Evolutionary conservation across 1,139 yeast species (phyloP).

Genomic region (Casaregolazyma suthepensis): DNA sequence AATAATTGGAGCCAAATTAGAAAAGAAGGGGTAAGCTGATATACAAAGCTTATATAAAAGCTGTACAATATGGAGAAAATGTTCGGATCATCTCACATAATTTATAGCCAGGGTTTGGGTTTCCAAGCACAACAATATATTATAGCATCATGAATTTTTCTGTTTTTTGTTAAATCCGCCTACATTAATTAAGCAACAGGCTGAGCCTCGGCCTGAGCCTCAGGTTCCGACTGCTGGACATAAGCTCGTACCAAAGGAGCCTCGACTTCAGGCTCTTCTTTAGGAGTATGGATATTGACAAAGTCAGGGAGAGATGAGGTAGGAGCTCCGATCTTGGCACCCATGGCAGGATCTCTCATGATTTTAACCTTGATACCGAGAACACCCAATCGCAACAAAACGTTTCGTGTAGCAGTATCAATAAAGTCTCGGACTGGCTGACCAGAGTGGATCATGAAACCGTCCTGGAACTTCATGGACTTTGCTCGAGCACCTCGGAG

Average conservation of each 20-base stretch:
- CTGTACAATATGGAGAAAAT: neutral
- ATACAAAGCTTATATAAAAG: neutral
- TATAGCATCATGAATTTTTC: constrained; percentile 7
- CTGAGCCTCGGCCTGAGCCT: constrained; percentile 16
- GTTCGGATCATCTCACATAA: neutral
- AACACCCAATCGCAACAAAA: constrained; percentile 99
- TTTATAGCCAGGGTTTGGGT: neutral
- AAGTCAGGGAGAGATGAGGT: constrained; percentile 84
- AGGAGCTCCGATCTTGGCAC: constrained; percentile 79
- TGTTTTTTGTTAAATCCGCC: constrained; percentile 3
- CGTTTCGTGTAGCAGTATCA: constrained; percentile 99
- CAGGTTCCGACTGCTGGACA: constrained; percentile 25
- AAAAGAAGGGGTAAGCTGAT: neutral
- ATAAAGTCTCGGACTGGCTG: constrained; percentile 99
- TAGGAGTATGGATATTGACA: constrained; percentile 92
- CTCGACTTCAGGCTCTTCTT: constrained; percentile 86
- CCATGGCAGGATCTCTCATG: constrained; percentile 97
- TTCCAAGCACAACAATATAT: neutral
- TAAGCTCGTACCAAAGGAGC: constrained; percentile 66
- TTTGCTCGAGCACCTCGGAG: constrained; percentile 99
- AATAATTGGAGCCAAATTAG: neutral
- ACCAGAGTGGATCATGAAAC: constrained; percentile 99
- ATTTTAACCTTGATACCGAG: constrained; percentile 99
- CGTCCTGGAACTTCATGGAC: constrained; percentile 99
- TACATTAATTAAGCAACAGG: constrained; percentile 9